Conservation (phyloP, 2,329 filamentous ascomycete species). For the Aspergillus hortae region DNA sequence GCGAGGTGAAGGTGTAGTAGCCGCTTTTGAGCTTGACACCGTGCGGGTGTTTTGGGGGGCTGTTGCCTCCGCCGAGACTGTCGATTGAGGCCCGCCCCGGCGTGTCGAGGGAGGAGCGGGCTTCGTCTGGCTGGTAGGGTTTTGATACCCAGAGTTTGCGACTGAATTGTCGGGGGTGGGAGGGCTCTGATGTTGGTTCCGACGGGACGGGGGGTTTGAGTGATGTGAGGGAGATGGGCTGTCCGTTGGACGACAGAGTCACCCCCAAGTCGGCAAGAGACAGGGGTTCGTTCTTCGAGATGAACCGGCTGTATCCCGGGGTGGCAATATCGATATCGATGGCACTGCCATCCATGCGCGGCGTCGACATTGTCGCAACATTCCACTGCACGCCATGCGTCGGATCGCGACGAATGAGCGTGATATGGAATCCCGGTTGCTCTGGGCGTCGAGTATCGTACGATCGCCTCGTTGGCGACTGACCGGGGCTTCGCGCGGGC, state of each 20-base stretch:
- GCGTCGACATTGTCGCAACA: slow-evolving; percentile 59
- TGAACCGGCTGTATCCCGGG: slow-evolving; percentile 58
- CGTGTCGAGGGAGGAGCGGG: slow-evolving; percentile 17
- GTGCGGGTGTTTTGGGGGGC: slow-evolving; percentile 10
- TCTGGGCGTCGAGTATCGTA: slow-evolving; percentile 9
- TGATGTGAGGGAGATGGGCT: slow-evolving; percentile 6
- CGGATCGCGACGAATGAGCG: slow-evolving; percentile 71
- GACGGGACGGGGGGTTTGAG: slow-evolving; percentile 2
- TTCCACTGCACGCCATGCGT: slow-evolving; percentile 70
- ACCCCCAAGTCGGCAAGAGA: slow-evolving; percentile 30
- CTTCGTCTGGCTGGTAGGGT: slow-evolving; percentile 18
- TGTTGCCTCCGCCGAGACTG: slow-evolving; percentile 5
- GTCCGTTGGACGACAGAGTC: slow-evolving; percentile 14
- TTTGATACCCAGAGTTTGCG: slow-evolving; percentile 32
- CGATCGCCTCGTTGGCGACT: slow-evolving; percentile 21
- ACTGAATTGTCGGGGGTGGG: slow-evolving; percentile 27
- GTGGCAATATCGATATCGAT: slow-evolving; percentile 57
- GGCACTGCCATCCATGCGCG: slow-evolving; percentile 25
- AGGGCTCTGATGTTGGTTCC: slow-evolving; percentile 1
- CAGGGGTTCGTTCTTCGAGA: slow-evolving; percentile 36
- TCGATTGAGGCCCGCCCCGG: slow-evolving; percentile 17
- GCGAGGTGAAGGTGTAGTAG: slow-evolving; percentile 72
- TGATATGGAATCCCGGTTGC: slow-evolving; percentile 40
- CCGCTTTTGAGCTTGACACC: slow-evolving; percentile 34
- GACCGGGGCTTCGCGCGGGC: slow-evolving; percentile 24